Evolutionary conservation across 2,329 filamentous ascomycete species (phyloP).

Genomic region (Talaromyces sp.): DNA sequence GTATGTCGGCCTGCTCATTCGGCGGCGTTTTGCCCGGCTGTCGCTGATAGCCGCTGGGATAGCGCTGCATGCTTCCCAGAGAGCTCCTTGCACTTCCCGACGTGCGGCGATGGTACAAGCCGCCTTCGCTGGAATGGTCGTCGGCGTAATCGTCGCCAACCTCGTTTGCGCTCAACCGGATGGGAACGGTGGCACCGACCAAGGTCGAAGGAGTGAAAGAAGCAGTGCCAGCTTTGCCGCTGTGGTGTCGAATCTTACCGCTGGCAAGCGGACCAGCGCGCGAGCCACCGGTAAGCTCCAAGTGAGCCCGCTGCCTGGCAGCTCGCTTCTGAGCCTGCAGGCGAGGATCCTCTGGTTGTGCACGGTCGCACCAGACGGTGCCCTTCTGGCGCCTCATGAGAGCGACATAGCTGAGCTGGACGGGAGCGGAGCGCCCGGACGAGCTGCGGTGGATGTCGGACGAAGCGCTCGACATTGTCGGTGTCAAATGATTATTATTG

Average conservation of each 20-base stretch:
- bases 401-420: constrained; percentile 78
- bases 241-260: constrained; percentile 85
- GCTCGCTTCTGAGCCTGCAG: constrained; percentile 75
- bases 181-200: constrained; percentile 73
- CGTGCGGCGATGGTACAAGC: constrained; percentile 40
- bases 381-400: constrained; percentile 96
- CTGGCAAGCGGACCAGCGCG: constrained; percentile 58
- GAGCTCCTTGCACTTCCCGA: constrained; percentile 56
- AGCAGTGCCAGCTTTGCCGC: constrained; percentile 67
- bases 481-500: constrained; percentile 26
- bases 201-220: constrained; percentile 74
- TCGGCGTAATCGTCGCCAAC: constrained; percentile 81
- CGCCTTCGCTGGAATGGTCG: constrained; percentile 30
- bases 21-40: constrained; percentile 46
- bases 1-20: constrained; percentile 35
- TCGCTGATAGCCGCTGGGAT: constrained; percentile 40
- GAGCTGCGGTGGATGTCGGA: constrained; percentile 61
- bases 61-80: constrained; percentile 41
- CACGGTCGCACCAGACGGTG: constrained; percentile 94
- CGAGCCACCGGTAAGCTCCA: constrained; percentile 68
- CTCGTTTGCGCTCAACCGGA: constrained; percentile 90
- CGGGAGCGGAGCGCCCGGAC: constrained; percentile 66
- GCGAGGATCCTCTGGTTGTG: constrained; percentile 85
- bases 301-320: constrained; percentile 78
- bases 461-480: constrained; percentile 20